Base-by-base conservation (phyloP, 2,329 filamentous ascomycete species). In the Diaporthe citrichinensis region DNA sequence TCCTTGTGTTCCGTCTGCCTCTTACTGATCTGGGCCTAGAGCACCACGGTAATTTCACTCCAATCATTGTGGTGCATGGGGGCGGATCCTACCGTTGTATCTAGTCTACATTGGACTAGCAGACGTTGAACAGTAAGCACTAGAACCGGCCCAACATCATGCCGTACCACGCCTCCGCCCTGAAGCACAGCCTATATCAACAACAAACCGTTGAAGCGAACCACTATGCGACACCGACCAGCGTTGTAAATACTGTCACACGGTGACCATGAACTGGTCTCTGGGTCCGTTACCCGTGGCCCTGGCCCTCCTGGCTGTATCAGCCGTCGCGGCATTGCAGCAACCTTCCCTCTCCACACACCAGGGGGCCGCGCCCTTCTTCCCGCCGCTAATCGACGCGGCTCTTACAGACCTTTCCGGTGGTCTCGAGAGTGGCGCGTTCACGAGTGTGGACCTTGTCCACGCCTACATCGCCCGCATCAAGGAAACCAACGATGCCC, bases 341-440 rank as follows among this genome's bases (percentile, higher is more conserved):
- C 34, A 31, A 20, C n/a, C 34, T 23, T 10, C 31, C 8, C 25
- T 4, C 34, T 41, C 49, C 34, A 28, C 65, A 20, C 17, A 23
- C 8, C 44, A 7, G 8, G n/a, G n/a, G 4, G 9, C n/a, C n/a
- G n/a, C 34, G 49, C 49, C 39, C 28, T 14, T 23, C 14, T 69
- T 84, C 23, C 83, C 82, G 0, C 77, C 79, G 15, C 79, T 85
- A 15, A 77, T 82, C 17, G 79, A 84, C 23, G 82, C 80, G 6
- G 82, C 81, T 5, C 76, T 85, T 0, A 81, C 81, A 3, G 81
- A 85, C 58, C 76, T 86, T 15, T 71, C 76, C 7, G 71, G 75
- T 17, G 83, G 83, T 7, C 77, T 86, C 8, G 79, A 82, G 34
- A 61, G 46, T 1, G 78, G 80, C 25, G 77, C 80, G 0, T 53